Conservation (phyloP, 371 early-diverging fungal genomes). For the Entomophthora muscae region DNA sequence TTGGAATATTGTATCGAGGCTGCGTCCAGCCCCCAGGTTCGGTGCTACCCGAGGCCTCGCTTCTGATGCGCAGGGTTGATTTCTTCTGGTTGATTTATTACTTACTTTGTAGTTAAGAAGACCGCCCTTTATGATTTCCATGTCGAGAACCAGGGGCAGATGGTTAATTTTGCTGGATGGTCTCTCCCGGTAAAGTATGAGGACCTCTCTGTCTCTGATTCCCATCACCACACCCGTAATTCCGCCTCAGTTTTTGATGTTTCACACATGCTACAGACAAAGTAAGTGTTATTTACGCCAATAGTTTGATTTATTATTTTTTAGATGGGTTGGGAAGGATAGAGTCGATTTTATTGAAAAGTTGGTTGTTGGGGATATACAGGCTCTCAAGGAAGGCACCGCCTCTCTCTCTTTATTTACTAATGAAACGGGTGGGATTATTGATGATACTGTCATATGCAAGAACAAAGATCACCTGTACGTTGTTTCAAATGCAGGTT, state of each 20-base stretch:
- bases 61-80: background rate
- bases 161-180: slow-evolving; percentile 92
- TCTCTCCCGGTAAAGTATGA: slow-evolving; percentile 87
- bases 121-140: slow-evolving; percentile 89
- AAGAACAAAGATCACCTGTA: slow-evolving; percentile 65
- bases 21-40: too few species aligned
- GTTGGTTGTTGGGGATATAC: slow-evolving; percentile 73
- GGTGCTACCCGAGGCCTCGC: too few species aligned
- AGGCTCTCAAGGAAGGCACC: slow-evolving; percentile 53
- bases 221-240: slow-evolving; percentile 77
- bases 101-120: slow-evolving; percentile 23
- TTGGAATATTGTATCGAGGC: too few species aligned
- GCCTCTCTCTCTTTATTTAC: slow-evolving; percentile 85
- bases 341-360: slow-evolving; percentile 73
- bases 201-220: slow-evolving; percentile 61
- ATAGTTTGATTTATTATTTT: background rate
- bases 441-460: slow-evolving; percentile 93
- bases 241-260: slow-evolving; percentile 94
- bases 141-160: slow-evolving; percentile 76
- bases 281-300: slow-evolving; percentile 24
- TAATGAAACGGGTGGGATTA: slow-evolving; percentile 90
- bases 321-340: slow-evolving; percentile 76
- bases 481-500: slow-evolving; percentile 94
- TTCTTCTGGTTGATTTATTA: background rate
- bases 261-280: slow-evolving; percentile 94